phyloP scores from a whole-genome alignment of 352 stramenopile species.

The Phytophthora fragariae region DNA sequence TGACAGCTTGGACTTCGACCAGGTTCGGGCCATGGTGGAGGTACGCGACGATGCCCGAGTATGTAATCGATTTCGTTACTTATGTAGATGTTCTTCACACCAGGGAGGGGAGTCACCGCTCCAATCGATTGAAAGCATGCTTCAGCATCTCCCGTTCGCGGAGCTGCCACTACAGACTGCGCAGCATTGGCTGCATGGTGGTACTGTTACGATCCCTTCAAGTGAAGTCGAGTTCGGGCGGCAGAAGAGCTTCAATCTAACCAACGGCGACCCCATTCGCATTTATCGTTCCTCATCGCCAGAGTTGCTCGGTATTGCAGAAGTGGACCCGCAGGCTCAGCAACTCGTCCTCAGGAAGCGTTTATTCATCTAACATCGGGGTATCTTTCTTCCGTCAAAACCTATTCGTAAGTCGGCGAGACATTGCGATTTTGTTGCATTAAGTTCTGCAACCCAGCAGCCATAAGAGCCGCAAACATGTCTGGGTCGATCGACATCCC shows the following conservation, averaged over 20 bases:
- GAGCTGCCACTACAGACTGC: slow-evolving; percentile 38
- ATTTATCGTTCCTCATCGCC: slow-evolving; percentile 53
- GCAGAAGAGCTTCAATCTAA: slow-evolving; percentile 32
- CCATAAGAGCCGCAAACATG: slow-evolving; percentile 86
- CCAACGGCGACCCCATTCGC: slow-evolving; percentile 52
- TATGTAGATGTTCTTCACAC: background rate
- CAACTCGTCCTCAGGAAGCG: slow-evolving; percentile 69
- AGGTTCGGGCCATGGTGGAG: slow-evolving; percentile 52
- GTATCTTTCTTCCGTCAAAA: slow-evolving; percentile 27
- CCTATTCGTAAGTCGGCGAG: slow-evolving; percentile 39
- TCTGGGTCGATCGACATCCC: slow-evolving; percentile 77
- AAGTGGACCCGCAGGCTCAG: slow-evolving; percentile 48
- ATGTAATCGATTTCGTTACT: background rate
- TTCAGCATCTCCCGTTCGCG: slow-evolving; percentile 64
- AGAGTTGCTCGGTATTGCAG: slow-evolving; percentile 63
- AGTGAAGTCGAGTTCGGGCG: slow-evolving; percentile 37
- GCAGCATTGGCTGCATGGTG: slow-evolving; percentile 60
- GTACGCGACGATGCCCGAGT: slow-evolving; percentile 22
- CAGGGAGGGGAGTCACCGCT: slow-evolving; percentile 51
- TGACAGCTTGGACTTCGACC: slow-evolving; percentile 65
- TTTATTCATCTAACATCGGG: slow-evolving; percentile 59
- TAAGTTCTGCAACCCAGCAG: slow-evolving; percentile 82
- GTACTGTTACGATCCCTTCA: slow-evolving; percentile 44
- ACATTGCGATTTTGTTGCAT: slow-evolving; percentile 65
- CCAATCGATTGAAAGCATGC: slow-evolving; percentile 62